These are phyloP conservation scores for Flaveria bidentis DNA, from an alignment of 129 eudicot species.

Conservation along the genomic window DNA sequence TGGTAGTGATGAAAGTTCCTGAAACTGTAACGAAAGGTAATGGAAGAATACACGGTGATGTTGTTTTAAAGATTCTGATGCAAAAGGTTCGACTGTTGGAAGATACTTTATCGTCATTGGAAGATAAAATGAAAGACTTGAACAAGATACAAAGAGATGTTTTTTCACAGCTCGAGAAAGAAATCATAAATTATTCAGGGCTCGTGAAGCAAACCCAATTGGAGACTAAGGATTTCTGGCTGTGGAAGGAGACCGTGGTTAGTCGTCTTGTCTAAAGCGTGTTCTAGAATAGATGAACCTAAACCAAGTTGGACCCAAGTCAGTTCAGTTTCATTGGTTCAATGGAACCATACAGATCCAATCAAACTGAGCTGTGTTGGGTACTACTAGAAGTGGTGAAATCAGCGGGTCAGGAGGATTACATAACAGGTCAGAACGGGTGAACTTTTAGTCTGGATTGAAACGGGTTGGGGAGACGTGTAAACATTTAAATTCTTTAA, in stretches of 20 bases:
- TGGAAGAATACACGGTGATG: conserved; percentile 73
- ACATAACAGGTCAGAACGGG: not conserved
- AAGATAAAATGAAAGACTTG: conserved; percentile 63
- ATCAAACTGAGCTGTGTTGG: not conserved
- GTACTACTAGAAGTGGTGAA: not conserved
- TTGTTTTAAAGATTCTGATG: conserved; percentile 77
- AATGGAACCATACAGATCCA: not conserved
- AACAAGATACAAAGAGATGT: conserved; percentile 55
- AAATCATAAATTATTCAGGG: conserved; percentile 44
- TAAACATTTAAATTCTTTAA: too few species aligned
- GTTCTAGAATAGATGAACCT: not conserved
- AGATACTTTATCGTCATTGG: conserved; percentile 55
- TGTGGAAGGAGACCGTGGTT: conserved; percentile 70
- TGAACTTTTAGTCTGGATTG: too few species aligned
- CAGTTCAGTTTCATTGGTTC: conserved; percentile 10
- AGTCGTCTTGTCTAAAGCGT: conserved; percentile 14
- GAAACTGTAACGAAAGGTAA: conserved; percentile 56
- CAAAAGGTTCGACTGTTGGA: conserved; percentile 83
- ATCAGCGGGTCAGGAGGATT: not conserved
- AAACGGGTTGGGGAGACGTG: too few species aligned
- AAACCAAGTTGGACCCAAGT: not conserved
- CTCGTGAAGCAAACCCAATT: conserved; percentile 56
- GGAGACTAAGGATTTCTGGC: conserved; percentile 56
- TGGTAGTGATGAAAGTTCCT: conserved; percentile 32
- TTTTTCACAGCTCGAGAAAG: conserved; percentile 64